Percentiles rank a stretch among this genome's conserved stretches.
Evolutionary conservation across 768 basidiomycete species (phyloP).

Genomic region (Boletales sp.): DNA sequence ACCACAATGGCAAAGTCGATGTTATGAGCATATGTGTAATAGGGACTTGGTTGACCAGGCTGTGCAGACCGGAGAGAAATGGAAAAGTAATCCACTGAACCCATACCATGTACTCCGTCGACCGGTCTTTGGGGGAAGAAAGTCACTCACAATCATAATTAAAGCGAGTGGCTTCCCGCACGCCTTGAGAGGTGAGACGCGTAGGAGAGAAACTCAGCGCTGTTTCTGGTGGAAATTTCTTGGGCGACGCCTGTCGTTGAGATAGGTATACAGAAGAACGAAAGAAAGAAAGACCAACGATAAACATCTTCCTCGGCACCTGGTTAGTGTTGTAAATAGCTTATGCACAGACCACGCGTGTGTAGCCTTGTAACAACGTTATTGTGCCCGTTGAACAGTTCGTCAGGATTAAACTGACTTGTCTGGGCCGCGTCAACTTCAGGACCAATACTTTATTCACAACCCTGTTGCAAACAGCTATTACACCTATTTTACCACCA

Average conservation of each 20-base stretch:
- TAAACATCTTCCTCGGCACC: conserved; percentile 14
- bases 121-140: conserved; percentile 66
- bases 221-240: conserved; percentile 46
- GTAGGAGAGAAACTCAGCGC: conserved; percentile 44
- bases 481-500: too few species aligned
- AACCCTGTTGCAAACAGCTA: too few species aligned
- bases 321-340: too few species aligned
- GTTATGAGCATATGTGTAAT: conserved; percentile 18
- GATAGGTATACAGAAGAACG: conserved; percentile 36
- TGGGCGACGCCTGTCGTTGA: conserved; percentile 45
- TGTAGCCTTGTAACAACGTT: background rate
- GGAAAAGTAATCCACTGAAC: conserved; percentile 30
- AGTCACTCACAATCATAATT: conserved; percentile 36
- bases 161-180: conserved; percentile 39
- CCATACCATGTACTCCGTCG: conserved; percentile 75
- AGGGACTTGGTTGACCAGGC: background rate
- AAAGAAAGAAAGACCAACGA: conserved; percentile 5
- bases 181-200: conserved; percentile 44
- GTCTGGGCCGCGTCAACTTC: too few species aligned
- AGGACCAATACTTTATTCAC: too few species aligned
- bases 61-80: background rate
- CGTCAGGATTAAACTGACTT: too few species aligned
- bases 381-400: too few species aligned
- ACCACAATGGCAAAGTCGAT: too few species aligned
- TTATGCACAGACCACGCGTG: too few species aligned